These are phyloP conservation scores for Echinochloa phyllopogon DNA, from an alignment of 176 grass and related monocot genomes.

Conservation along the genomic window DNA sequence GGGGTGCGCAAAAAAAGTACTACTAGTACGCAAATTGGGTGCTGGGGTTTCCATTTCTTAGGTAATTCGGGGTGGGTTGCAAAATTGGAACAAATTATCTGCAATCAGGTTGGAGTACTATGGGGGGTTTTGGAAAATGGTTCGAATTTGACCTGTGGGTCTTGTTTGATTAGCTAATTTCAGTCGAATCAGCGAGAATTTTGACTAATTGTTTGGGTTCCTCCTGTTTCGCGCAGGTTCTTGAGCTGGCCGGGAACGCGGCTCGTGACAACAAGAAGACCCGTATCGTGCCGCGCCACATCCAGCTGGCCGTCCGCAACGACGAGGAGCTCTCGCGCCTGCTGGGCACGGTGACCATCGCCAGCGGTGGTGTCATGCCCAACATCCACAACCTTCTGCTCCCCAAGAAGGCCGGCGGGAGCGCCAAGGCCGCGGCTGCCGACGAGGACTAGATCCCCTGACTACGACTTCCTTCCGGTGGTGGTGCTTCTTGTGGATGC, in stretches of 20 bases:
- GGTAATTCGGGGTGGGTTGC: neutral
- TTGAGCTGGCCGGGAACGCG: constrained; percentile 95
- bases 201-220: neutral
- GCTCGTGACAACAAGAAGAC: constrained; percentile 70
- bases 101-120: neutral
- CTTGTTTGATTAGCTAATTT: neutral
- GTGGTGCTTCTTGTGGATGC: neutral
- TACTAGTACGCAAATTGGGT: neutral
- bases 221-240: constrained; percentile 43
- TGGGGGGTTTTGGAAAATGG: fast-evolving
- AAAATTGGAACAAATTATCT: neutral
- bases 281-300: constrained; percentile 96
- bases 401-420: constrained; percentile 76
- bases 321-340: constrained; percentile 95
- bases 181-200: neutral
- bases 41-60: neutral
- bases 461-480: no score
- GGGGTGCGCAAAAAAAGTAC: no score
- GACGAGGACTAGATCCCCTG: constrained; percentile 63
- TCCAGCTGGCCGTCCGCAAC: constrained; percentile 93
- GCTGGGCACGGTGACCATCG: constrained; percentile 92
- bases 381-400: constrained; percentile 99
- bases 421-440: constrained; percentile 71
- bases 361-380: constrained; percentile 96
- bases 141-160: neutral